Conservation (phyloP, 805 yeast genomes). For the Clavispora phyllophila region DNA sequence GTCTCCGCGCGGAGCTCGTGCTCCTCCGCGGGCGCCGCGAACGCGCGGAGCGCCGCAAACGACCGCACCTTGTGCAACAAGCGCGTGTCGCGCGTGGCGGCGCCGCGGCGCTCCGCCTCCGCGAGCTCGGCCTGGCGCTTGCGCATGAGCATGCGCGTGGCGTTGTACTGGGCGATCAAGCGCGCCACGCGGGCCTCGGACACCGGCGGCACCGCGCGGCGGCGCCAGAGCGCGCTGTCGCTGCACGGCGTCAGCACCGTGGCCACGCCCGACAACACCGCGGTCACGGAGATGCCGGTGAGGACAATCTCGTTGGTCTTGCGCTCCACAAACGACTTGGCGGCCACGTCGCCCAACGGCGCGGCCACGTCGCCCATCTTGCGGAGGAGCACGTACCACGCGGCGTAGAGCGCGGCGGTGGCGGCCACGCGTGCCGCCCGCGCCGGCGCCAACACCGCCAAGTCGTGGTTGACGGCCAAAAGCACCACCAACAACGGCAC, state of each 20-base stretch:
- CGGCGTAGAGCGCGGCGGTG: slow-evolving; percentile 12
- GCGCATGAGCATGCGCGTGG: slow-evolving; percentile 31
- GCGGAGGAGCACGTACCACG: slow-evolving; percentile 33
- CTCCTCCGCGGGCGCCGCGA: slow-evolving; percentile 18
- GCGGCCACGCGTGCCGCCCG: slow-evolving; percentile 5
- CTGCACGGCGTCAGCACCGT: slow-evolving; percentile 39
- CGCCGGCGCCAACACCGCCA: slow-evolving; percentile 14
- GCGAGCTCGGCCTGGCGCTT: slow-evolving; percentile 31
- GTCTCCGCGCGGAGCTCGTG: slow-evolving; percentile 37
- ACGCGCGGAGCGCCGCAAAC: slow-evolving; percentile 29
- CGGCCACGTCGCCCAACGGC: slow-evolving; percentile 14
- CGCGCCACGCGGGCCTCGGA: slow-evolving; percentile 48
- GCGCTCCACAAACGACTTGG: slow-evolving; percentile 27
- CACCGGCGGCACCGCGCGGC: slow-evolving; percentile 43
- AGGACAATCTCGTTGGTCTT: slow-evolving; percentile 44
- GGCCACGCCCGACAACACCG: slow-evolving; percentile 49
- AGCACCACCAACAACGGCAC: slow-evolving; percentile 39
- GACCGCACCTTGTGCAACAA: slow-evolving; percentile 37
- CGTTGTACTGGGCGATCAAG: slow-evolving; percentile 38
- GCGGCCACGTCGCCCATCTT: slow-evolving; percentile 30
- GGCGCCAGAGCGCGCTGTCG: neutral
- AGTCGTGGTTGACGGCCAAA: slow-evolving; percentile 24
- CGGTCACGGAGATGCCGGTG: slow-evolving; percentile 47
- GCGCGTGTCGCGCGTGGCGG: slow-evolving; percentile 19
- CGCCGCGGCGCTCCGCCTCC: slow-evolving; percentile 11